These are phyloP conservation scores for Hirschioporus abietinus DNA, from an alignment of 768 basidiomycete species.

Conservation along the genomic window DNA sequence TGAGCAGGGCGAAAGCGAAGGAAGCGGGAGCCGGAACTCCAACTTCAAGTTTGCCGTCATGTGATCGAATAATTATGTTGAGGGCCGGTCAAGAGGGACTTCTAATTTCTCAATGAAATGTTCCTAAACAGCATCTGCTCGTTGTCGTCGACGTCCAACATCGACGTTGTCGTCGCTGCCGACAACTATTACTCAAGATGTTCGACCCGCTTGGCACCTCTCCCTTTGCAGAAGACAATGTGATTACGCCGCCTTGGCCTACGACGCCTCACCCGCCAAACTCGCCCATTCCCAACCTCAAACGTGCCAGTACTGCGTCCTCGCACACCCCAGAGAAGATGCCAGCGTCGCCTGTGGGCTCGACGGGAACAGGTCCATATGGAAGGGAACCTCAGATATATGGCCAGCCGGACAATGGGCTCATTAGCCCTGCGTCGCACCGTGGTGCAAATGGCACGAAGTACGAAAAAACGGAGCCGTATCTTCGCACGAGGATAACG, in stretches of 20 bases:
- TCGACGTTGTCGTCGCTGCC: neutral
- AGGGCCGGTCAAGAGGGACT: neutral
- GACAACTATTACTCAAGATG: conserved; percentile 30
- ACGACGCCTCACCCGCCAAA: conserved; percentile 72
- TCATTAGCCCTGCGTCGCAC: conserved; percentile 69
- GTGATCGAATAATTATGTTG: too few species aligned
- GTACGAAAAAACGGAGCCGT: conserved; percentile 76
- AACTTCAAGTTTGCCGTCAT: too few species aligned
- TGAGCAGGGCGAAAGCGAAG: too few species aligned
- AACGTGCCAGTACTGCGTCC: conserved; percentile 50
- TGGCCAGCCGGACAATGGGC: conserved; percentile 77
- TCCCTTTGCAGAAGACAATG: conserved; percentile 37
- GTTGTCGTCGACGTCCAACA: neutral
- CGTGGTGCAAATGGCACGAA: conserved; percentile 61
- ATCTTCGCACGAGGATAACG: conserved; percentile 84
- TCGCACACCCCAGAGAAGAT: conserved; percentile 46
- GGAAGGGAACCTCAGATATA: conserved; percentile 84
- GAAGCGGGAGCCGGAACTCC: too few species aligned
- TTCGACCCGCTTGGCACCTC: conserved; percentile 69
- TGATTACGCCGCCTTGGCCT: conserved; percentile 61
- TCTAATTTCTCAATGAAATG: too few species aligned
- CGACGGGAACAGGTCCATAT: conserved; percentile 46
- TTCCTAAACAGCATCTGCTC: neutral
- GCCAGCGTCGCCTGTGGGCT: conserved; percentile 19
- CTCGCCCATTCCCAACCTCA: conserved; percentile 67